Percentiles rank a stretch among this genome's conserved stretches.
Conservation (phyloP, 805 yeast species). For the Metschnikowia aberdeeniae region DNA sequence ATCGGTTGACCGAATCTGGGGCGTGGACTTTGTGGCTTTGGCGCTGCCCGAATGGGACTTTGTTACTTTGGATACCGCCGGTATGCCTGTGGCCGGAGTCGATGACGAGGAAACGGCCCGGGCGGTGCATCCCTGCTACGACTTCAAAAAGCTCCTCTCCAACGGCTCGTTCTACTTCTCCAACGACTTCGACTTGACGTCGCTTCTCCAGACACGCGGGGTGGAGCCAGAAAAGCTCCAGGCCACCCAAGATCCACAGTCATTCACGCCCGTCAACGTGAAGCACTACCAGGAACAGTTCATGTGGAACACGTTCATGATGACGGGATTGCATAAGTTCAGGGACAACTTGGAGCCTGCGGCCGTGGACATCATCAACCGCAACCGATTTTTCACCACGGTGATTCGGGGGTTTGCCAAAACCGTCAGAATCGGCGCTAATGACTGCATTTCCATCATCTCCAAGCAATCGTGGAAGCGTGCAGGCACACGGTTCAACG, state of each 20-base stretch:
- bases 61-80: slow-evolving; percentile 61
- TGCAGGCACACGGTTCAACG: slow-evolving; percentile 22
- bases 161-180: slow-evolving; percentile 93
- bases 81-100: slow-evolving; percentile 46
- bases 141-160: slow-evolving; percentile 67
- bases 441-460: slow-evolving; percentile 64
- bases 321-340: slow-evolving; percentile 74
- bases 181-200: slow-evolving; percentile 87
- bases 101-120: slow-evolving; percentile 25
- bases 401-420: slow-evolving; percentile 95
- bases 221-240: slow-evolving; percentile 29
- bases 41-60: slow-evolving; percentile 77
- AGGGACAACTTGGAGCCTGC: slow-evolving; percentile 63
- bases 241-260: slow-evolving; percentile 2
- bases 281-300: slow-evolving; percentile 70
- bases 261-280: slow-evolving; percentile 8
- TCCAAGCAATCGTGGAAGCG: slow-evolving; percentile 91
- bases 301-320: slow-evolving; percentile 96
- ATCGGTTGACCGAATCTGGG: slow-evolving; percentile 70
- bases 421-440: slow-evolving; percentile 46
- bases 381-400: slow-evolving; percentile 78
- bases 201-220: slow-evolving; percentile 77
- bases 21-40: slow-evolving; percentile 85
- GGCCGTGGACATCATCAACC: slow-evolving; percentile 60
- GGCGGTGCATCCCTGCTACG: slow-evolving; percentile 72